Evolutionary conservation across 1,284 basidiomycete genomes (phyloP), one percentile per base, ranked within the genome.

Genomic region (Pseudomicrostroma phylloplanum): DNA sequence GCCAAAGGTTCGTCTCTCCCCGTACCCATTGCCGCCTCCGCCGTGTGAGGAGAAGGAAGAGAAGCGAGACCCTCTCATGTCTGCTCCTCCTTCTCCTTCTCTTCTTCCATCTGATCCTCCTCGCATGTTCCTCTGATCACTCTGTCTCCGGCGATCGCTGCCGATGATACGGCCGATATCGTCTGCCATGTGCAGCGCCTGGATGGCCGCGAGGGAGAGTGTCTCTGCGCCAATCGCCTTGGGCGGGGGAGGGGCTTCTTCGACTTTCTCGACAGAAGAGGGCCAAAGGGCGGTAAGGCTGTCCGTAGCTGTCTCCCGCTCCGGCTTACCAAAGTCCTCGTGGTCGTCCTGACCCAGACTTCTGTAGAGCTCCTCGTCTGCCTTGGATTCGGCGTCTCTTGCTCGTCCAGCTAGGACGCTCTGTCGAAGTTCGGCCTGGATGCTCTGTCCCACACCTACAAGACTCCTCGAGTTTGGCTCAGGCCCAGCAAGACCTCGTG

Each of bases 171-270:
- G 21, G 51, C 21, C 25, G 8, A 54, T 54, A 8, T 54, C 51
- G 13, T 54, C 51, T 17, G 26, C 51, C 21, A 54, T 54, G 51
- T 25, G 51, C 6, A 54, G 51, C 8, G 51, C 51, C 21, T 54
- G 21, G 6, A 54, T 19, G 13, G 51, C 51, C 8, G 51, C 21
- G 25, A 54, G 51, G 17, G 43, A 48, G 17, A 48, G 43, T 12
- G 30, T 36, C 9, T 36, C 30, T 36, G 30, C 9, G 30, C 4
- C 30, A 36, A 36, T 36, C 9, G 30, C 30, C 30, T 3, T 36
- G 9, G 30, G 30, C 9, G 30, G 30, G 30, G 30, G 30, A 9
- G 30, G 30, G 9, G 30, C 4, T 3, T 36, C 30, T 36, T 36
- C 9, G 30, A 9, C 9, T 9, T 36, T 9, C 30, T 36, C 30